Evolutionary conservation across 2,329 filamentous ascomycete genomes (phyloP).

Genomic region (Monosporascus sp.): DNA sequence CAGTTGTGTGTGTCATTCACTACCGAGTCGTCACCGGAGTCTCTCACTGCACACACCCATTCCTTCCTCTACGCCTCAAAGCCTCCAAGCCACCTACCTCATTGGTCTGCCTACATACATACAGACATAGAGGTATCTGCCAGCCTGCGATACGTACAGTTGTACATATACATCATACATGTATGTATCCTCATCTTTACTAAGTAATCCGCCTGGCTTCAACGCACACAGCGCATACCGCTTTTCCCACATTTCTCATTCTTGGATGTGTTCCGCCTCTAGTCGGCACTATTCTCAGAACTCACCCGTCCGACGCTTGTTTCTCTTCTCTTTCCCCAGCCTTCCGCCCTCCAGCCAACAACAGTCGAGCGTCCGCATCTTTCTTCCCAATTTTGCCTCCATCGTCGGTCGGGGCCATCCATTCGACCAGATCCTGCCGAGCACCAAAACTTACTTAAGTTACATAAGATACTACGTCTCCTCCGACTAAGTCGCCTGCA

Average conservation of each 20-base stretch:
- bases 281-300: neutral
- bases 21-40: too few species aligned
- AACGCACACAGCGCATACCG: neutral
- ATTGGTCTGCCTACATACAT: too few species aligned
- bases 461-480: constrained; percentile 1
- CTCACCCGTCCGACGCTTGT: neutral
- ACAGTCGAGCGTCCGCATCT: neutral
- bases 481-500: constrained; percentile 12
- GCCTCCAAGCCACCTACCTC: too few species aligned
- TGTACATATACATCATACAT: too few species aligned
- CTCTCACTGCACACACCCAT: too few species aligned
- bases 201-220: too few species aligned
- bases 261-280: neutral
- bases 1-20: too few species aligned
- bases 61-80: too few species aligned
- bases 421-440: neutral
- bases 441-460: neutral
- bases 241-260: neutral
- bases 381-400: neutral
- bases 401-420: neutral
- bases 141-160: too few species aligned
- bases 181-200: too few species aligned
- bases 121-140: too few species aligned
- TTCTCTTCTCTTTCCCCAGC: neutral
- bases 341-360: neutral